These are phyloP conservation scores for Tricholoma hemisulphureum DNA, from an alignment of 768 basidiomycete genomes.

Conservation along the genomic window DNA sequence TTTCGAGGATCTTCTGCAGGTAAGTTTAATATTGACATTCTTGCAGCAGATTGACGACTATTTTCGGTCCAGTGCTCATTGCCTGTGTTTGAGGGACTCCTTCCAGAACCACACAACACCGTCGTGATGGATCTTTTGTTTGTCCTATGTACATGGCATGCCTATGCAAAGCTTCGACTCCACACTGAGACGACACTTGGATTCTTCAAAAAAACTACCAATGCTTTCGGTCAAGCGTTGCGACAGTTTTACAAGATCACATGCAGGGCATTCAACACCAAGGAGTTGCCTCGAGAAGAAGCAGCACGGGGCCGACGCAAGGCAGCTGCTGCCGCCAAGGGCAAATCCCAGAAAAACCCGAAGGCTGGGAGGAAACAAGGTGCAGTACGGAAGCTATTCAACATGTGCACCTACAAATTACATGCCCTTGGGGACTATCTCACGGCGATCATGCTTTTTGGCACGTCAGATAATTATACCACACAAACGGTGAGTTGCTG, in stretches of 20 bases:
- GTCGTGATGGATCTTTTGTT: slow-evolving; percentile 26
- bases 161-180: slow-evolving; percentile 30
- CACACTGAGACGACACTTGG: slow-evolving; percentile 24
- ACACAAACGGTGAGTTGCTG: slow-evolving; percentile 13
- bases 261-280: slow-evolving; percentile 23
- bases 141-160: slow-evolving; percentile 33
- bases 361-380: slow-evolving; percentile 23
- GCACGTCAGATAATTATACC: slow-evolving; percentile 23
- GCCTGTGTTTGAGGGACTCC: slow-evolving; percentile 17
- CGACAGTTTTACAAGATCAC: slow-evolving; percentile 6
- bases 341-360: slow-evolving; percentile 31
- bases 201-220: neutral
- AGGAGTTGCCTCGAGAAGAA: slow-evolving; percentile 31
- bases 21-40: neutral
- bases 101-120: slow-evolving; percentile 22
- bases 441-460: slow-evolving; percentile 14
- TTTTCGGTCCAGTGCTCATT: slow-evolving; percentile 7
- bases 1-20: slow-evolving; percentile 34
- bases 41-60: neutral
- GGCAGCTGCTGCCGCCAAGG: slow-evolving; percentile 15
- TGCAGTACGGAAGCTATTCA: slow-evolving; percentile 23
- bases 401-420: slow-evolving; percentile 27
- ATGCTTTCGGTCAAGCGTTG: neutral
- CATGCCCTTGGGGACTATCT: slow-evolving; percentile 30
- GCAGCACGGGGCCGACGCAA: slow-evolving; percentile 19